Conservation (phyloP, 306 rosid species). For the Cyamopsis tetragonoloba region DNA sequence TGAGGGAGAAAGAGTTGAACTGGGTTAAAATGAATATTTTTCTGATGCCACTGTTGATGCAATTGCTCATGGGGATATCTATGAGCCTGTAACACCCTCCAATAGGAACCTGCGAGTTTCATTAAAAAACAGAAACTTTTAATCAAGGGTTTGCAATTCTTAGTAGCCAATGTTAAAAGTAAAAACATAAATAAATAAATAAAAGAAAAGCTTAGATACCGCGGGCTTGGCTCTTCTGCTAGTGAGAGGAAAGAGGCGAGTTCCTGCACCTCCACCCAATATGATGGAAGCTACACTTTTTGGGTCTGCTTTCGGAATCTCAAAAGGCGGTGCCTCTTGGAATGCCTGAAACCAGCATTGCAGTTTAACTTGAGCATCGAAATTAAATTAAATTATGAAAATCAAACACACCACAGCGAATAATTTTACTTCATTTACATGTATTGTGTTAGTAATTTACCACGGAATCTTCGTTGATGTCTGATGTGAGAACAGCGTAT, state of each 20-base stretch:
- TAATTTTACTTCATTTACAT: background rate
- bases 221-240: constrained; percentile 91
- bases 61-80: constrained; percentile 93
- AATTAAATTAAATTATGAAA: background rate
- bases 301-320: constrained; percentile 59
- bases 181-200: background rate
- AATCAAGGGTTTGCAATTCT: background rate
- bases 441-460: constrained; percentile 31
- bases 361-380: background rate
- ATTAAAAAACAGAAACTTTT: background rate
- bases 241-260: constrained; percentile 90
- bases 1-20: constrained; percentile 86
- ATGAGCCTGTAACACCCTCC: constrained; percentile 93
- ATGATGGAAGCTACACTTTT: constrained; percentile 80
- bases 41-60: constrained; percentile 87
- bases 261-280: constrained; percentile 95
- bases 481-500: constrained; percentile 53
- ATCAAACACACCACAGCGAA: background rate
- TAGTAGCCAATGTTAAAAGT: background rate
- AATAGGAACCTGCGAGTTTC: constrained; percentile 63
- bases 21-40: constrained; percentile 82
- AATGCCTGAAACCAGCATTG: constrained; percentile 35
- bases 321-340: constrained; percentile 40
- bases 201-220: constrained; percentile 34
- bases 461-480: constrained; percentile 38